Evolutionary conservation across 2,329 filamentous ascomycete species (phyloP).

Genomic region (Phaeosphaeriaceae sp.): DNA sequence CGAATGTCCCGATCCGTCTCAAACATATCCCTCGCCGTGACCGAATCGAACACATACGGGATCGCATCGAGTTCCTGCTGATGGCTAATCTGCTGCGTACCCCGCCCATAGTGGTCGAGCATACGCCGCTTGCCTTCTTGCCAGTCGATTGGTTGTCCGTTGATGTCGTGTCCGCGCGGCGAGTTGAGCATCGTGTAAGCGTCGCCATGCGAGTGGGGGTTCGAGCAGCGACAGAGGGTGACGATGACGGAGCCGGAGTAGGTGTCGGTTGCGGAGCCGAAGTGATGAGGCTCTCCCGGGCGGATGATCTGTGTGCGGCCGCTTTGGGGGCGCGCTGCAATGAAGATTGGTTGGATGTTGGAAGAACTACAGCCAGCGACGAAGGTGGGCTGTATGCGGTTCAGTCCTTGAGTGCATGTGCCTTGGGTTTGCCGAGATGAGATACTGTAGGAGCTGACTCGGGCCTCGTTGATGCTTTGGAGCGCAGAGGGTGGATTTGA

Average conservation of each 20-base stretch:
- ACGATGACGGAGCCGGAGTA: not conserved
- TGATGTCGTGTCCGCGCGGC: not conserved
- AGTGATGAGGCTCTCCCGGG: constrained; percentile 3
- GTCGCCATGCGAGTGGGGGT: not conserved
- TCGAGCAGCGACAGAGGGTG: not conserved
- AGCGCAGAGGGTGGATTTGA: not conserved
- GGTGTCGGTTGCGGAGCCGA: not conserved
- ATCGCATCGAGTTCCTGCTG: not conserved
- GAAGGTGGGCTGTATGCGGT: not conserved
- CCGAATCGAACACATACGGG: not conserved
- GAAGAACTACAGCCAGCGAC: not conserved
- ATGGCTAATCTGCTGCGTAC: not conserved
- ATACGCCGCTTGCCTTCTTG: constrained; percentile 2
- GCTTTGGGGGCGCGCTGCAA: not conserved
- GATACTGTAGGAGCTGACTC: not conserved
- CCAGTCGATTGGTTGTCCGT: constrained; percentile 1
- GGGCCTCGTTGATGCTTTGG: not conserved
- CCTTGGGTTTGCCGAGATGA: not conserved
- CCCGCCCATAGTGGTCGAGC: not conserved
- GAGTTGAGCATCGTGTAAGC: constrained; percentile 4
- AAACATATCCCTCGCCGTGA: not conserved
- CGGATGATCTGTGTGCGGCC: not conserved
- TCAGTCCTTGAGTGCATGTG: not conserved
- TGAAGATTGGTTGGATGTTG: not conserved
- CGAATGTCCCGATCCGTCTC: not conserved